Percentiles rank a stretch among this genome's conserved stretches.
Evolutionary conservation across 306 rosid species (phyloP).

Genomic region (Lathyrus aphaca): DNA sequence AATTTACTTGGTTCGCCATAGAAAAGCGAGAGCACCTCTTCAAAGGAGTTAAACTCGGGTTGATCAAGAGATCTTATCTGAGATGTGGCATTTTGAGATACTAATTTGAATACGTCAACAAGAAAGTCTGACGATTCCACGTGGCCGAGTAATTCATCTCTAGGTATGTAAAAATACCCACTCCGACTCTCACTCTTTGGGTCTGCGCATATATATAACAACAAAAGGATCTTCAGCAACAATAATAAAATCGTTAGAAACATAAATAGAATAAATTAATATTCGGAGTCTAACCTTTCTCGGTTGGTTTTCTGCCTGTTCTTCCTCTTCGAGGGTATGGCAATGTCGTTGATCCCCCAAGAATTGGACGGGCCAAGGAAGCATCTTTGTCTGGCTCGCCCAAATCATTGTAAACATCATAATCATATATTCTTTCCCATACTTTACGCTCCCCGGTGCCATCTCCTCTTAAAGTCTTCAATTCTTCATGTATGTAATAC

Average conservation of each 20-base stretch:
- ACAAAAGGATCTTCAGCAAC: slow-evolving; percentile 1
- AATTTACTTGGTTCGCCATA: slow-evolving; percentile 62
- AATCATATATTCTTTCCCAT: slow-evolving; percentile 76
- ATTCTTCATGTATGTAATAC: slow-evolving; percentile 57
- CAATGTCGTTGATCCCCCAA: slow-evolving; percentile 56
- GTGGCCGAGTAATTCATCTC: slow-evolving; percentile 74
- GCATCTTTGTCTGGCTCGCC: slow-evolving; percentile 54
- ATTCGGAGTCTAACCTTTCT: slow-evolving; percentile 46
- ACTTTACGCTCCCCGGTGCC: slow-evolving; percentile 67
- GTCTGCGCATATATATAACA: slow-evolving; percentile 43
- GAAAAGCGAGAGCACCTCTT: slow-evolving; percentile 60
- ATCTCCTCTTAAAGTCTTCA: slow-evolving; percentile 62
- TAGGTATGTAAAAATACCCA: slow-evolving; percentile 60
- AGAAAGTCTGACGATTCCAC: slow-evolving; percentile 66
- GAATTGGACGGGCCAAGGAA: slow-evolving; percentile 55
- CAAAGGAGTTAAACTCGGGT: slow-evolving; percentile 54
- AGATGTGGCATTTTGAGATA: slow-evolving; percentile 54
- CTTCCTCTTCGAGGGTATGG: not conserved
- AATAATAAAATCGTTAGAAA: not conserved
- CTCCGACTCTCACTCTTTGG: slow-evolving; percentile 51
- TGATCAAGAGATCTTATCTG: slow-evolving; percentile 37
- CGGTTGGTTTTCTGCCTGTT: slow-evolving; percentile 40
- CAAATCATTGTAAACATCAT: slow-evolving; percentile 74
- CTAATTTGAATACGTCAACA: slow-evolving; percentile 53
- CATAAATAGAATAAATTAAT: not conserved